These are phyloP conservation scores for Chalciporus sp. DNA, from an alignment of 1,284 basidiomycete genomes.

Conservation along the genomic window DNA sequence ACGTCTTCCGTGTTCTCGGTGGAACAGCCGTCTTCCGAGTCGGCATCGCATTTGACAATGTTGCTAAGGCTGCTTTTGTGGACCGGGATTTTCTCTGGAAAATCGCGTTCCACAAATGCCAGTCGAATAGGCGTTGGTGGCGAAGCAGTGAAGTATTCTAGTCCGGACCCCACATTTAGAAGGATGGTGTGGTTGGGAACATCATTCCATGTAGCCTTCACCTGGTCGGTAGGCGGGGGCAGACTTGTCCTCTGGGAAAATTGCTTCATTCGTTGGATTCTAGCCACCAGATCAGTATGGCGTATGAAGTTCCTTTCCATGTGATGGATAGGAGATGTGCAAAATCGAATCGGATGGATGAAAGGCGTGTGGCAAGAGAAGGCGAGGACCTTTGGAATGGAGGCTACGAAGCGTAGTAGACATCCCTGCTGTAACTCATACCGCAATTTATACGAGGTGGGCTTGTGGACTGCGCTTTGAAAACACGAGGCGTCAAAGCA, in stretches of 20 bases:
- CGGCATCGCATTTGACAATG: not conserved
- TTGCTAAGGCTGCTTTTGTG: too few species aligned
- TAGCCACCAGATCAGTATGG: conserved; percentile 21
- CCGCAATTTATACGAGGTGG: conserved; percentile 22
- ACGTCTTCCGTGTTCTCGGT: not conserved
- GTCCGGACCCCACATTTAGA: not conserved
- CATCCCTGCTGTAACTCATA: not conserved
- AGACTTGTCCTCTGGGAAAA: conserved; percentile 19
- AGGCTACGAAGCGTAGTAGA: not conserved
- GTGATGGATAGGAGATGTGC: conserved; percentile 7
- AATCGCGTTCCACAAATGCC: too few species aligned
- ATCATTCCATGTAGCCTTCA: conserved; percentile 22
- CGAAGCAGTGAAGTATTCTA: conserved; percentile 3
- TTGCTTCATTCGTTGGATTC: conserved; percentile 10
- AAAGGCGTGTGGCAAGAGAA: not conserved
- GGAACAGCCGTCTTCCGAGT: not conserved
- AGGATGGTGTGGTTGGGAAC: conserved; percentile 26
- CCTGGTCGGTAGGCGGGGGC: conserved; percentile 16
- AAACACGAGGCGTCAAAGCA: conserved; percentile 31
- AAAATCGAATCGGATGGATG: conserved; percentile 15
- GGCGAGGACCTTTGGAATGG: not conserved
- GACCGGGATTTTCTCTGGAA: too few species aligned
- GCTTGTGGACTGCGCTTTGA: conserved; percentile 25
- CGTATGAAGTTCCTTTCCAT: conserved; percentile 12
- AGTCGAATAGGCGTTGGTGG: not conserved